Evolutionary conservation across 371 early-diverging fungal genomes (phyloP), one percentile per base, ranked within the genome.

Genomic region (Smittium mucronatum): DNA sequence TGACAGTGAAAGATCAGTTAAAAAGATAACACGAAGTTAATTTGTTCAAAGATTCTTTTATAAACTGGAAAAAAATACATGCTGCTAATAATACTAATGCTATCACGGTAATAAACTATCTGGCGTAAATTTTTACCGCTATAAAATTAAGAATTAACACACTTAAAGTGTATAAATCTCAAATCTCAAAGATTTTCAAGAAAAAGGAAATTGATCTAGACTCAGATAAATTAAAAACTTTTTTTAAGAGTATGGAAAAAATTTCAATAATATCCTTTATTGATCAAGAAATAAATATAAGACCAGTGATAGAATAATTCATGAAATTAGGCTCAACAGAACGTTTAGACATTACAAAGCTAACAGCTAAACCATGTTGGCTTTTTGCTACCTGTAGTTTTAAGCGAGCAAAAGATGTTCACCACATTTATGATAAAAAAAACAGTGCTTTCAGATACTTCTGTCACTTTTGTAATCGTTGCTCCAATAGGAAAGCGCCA

Each of bases 231-330:
- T 29, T 61, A 8, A 61, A 29, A 29, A 8, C 26, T n/a, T 61
- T 29, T n/a, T 61, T 61, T 29, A 61, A 61, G 28, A 15, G 8
- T 15, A 26, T 61, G 15, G 5, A 5, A 29, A 29, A 26, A 61
- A 61, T 31, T 11, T 61, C 63, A 61, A 8, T 61, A 29, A 26
- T 15, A 61, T 61, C n/a, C 29, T 61, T 61, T 61, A 61, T 17
- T 31, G 28, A 5, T 8, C 63, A 15, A 61, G 5, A 61, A 15
- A 17, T 29, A 15, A 29, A 61, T n/a, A 61, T 61, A 17, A 11
- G 8, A 17, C 31, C 63, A 8, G 28, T 61, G 15, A 11, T 61
- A 26, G 63, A 61, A 5, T 29, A n/a, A 11, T 29, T 61, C 26
- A 61, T 29, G n/a, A 31, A 29, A 26, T n/a, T 61, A n/a, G 26